Evolutionary conservation across 1,284 basidiomycete genomes (phyloP).

Genomic region (Puccinia brachypodii): DNA sequence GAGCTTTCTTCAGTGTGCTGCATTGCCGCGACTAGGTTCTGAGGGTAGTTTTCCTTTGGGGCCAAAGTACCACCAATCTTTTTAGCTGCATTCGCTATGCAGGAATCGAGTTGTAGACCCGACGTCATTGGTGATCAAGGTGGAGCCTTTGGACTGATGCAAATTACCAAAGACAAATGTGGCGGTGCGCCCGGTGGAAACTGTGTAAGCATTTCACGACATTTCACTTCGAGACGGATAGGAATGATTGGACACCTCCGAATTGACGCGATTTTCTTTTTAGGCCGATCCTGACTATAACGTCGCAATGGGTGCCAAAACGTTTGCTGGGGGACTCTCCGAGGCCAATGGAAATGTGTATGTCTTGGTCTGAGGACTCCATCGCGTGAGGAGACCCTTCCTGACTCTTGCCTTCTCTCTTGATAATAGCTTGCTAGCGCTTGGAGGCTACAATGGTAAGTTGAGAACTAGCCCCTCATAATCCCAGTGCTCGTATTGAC

Average conservation of each 20-base stretch:
- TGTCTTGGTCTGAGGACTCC: slow-evolving; percentile 49
- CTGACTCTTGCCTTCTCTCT: background rate
- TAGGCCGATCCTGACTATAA: slow-evolving; percentile 55
- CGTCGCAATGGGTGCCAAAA: slow-evolving; percentile 66
- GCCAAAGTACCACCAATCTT: slow-evolving; percentile 67
- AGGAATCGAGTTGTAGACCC: slow-evolving; percentile 72
- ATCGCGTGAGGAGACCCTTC: background rate
- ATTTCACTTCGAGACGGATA: background rate
- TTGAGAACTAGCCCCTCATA: background rate
- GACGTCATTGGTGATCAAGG: slow-evolving; percentile 67
- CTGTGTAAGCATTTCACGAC: slow-evolving; percentile 63
- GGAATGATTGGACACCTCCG: slow-evolving; percentile 52
- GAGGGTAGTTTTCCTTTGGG: background rate
- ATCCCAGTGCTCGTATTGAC: background rate
- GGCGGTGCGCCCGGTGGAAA: slow-evolving; percentile 65
- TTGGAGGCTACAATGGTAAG: slow-evolving; percentile 74
- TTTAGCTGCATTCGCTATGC: slow-evolving; percentile 80
- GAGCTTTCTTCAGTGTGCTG: background rate
- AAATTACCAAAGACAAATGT: slow-evolving; percentile 78
- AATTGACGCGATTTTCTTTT: slow-evolving; percentile 54
- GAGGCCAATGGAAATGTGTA: slow-evolving; percentile 66
- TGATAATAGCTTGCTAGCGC: slow-evolving; percentile 56
- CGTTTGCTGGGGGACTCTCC: slow-evolving; percentile 64
- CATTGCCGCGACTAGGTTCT: background rate
- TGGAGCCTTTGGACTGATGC: slow-evolving; percentile 81